phyloP scores from a whole-genome alignment of 1,284 basidiomycete genomes.

The Cutaneotrichosporon dermatis region DNA sequence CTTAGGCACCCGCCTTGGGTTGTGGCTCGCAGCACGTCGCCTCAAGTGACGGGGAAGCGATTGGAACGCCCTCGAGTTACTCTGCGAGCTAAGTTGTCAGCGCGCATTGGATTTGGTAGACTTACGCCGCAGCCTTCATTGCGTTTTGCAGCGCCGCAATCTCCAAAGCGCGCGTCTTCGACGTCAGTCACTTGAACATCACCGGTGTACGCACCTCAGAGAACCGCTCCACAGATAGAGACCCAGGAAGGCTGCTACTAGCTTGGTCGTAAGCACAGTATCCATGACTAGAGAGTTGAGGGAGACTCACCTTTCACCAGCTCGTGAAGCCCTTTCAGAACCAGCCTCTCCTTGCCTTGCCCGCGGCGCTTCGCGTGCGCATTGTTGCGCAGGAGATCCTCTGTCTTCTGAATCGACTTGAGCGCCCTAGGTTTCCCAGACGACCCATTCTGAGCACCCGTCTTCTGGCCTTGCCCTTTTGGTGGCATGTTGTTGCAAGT shows the following conservation, averaged over 20 bases:
- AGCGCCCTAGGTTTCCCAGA: conserved; percentile 7
- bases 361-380: conserved; percentile 20
- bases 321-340: conserved; percentile 28
- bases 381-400: conserved; percentile 30
- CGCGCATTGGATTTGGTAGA: neutral
- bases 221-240: conserved; percentile 80
- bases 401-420: conserved; percentile 34
- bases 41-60: conserved; percentile 80
- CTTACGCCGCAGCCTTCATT: conserved; percentile 71
- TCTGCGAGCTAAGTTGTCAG: conserved; percentile 47
- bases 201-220: conserved; percentile 59
- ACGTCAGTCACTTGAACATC: neutral
- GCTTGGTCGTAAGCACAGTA: conserved; percentile 44
- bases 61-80: conserved; percentile 81
- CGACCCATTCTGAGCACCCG: too few relatives aligned
- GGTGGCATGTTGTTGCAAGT: neutral
- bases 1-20: conserved; percentile 79
- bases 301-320: conserved; percentile 26
- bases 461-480: neutral
- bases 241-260: conserved; percentile 61
- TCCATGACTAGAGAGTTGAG: too few relatives aligned
- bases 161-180: conserved; percentile 75
- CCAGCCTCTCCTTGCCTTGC: conserved; percentile 32
- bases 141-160: conserved; percentile 79
- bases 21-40: conserved; percentile 84